A percentile compares a stretch with the other conserved stretches of the same genome.
Evolutionary conservation across 176 grass and related monocot species (phyloP).

Genomic region (Echinochloa phyllopogon): DNA sequence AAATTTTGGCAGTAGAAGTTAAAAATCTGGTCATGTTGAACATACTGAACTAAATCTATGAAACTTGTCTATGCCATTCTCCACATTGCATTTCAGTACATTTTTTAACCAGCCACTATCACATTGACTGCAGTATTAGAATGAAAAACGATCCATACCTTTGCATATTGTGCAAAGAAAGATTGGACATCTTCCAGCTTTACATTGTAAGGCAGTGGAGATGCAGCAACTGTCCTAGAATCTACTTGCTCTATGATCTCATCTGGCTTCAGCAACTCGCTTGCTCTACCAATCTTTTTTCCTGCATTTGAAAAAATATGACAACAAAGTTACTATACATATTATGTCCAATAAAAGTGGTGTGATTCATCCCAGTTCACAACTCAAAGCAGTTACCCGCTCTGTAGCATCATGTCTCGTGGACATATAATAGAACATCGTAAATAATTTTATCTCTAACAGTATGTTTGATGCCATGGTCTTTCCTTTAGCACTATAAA

Average conservation of each 20-base stretch:
- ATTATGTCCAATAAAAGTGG: background rate
- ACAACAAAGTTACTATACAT: background rate
- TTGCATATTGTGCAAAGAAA: slow-evolving; percentile 64
- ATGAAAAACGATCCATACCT: slow-evolving; percentile 53
- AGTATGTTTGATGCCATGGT: background rate
- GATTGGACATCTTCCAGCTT: slow-evolving; percentile 72
- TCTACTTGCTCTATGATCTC: slow-evolving; percentile 66
- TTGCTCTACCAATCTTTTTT: slow-evolving; percentile 62
- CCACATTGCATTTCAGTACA: background rate
- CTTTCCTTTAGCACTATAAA: background rate
- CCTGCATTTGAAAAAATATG: slow-evolving; percentile 47
- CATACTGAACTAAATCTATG: background rate
- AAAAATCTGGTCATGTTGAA: background rate
- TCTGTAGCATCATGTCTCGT: background rate
- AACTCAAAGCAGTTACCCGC: background rate
- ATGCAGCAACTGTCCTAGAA: slow-evolving; percentile 64
- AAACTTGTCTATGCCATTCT: background rate
- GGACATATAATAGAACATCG: background rate
- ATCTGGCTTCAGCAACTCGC: slow-evolving; percentile 54
- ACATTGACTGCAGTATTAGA: slow-evolving; percentile 1
- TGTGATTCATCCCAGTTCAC: background rate
- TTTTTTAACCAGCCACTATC: background rate
- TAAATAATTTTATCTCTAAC: background rate
- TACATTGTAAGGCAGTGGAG: slow-evolving; percentile 75
- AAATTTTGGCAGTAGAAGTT: background rate